Evolutionary conservation across 352 stramenopile species (phyloP).

Genomic region (Globisporangium canariense): DNA sequence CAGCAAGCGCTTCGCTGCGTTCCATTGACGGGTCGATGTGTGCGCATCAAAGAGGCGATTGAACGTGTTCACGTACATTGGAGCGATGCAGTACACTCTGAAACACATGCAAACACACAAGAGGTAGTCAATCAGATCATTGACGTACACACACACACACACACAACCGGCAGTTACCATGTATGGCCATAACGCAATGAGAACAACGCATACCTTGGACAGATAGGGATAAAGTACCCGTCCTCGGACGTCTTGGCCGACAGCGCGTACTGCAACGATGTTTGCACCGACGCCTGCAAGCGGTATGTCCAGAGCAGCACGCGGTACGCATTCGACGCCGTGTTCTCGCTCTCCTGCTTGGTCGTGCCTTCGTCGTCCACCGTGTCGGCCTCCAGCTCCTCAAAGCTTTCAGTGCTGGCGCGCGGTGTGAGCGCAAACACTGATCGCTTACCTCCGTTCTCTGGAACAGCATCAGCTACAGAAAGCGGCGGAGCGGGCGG

Average conservation of each 20-base stretch:
- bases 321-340: constrained; percentile 60
- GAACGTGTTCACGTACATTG: constrained; percentile 77
- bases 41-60: constrained; percentile 67
- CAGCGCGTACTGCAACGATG: constrained; percentile 65
- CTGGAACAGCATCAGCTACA: neutral
- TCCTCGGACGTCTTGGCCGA: constrained; percentile 82
- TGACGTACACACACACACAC: neutral
- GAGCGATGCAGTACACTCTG: constrained; percentile 76
- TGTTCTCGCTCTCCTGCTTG: constrained; percentile 78
- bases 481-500: constrained; percentile 20
- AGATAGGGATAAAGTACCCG: constrained; percentile 78
- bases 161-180: neutral
- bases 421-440: constrained; percentile 23
- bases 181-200: neutral
- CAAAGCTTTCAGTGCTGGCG: constrained; percentile 44
- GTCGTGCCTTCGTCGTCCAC: constrained; percentile 37
- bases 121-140: constrained; percentile 1
- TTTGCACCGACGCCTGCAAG: constrained; percentile 72
- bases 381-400: constrained; percentile 59
- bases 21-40: constrained; percentile 62
- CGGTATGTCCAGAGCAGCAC: constrained; percentile 80
- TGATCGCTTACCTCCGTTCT: neutral
- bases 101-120: constrained; percentile 6
- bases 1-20: constrained; percentile 64
- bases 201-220: constrained; percentile 42